phyloP scores from a whole-genome alignment of 2,329 filamentous ascomycete species.

The Aspergillus versicolor region DNA sequence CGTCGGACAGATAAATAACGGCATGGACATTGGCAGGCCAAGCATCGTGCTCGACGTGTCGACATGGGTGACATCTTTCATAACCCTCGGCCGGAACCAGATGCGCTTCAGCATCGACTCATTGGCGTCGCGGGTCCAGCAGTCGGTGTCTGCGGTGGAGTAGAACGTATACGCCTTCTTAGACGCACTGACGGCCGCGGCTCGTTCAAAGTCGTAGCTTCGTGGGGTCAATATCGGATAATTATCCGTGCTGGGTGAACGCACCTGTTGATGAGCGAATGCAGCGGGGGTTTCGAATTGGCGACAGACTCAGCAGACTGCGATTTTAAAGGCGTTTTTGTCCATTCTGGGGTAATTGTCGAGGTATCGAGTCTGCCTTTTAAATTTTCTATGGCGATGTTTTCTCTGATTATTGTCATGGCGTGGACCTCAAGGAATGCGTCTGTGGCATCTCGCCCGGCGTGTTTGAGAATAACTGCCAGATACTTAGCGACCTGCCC shows the following conservation, averaged over 20 bases:
- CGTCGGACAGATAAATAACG: slow-evolving; percentile 78
- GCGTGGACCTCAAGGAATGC: slow-evolving; percentile 55
- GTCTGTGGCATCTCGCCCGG: slow-evolving; percentile 55
- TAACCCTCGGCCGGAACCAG: slow-evolving; percentile 48
- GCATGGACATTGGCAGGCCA: slow-evolving; percentile 68
- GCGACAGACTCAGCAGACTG: slow-evolving; percentile 21
- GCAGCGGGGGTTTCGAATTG: not conserved
- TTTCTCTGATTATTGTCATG: slow-evolving; percentile 25
- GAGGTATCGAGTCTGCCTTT: not conserved
- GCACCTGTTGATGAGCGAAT: slow-evolving; percentile 1
- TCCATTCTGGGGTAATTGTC: slow-evolving; percentile 31
- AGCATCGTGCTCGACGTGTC: slow-evolving; percentile 60
- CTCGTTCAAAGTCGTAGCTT: slow-evolving; percentile 45
- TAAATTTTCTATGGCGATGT: slow-evolving; percentile 26
- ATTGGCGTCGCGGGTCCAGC: slow-evolving; percentile 42
- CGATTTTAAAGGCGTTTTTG: slow-evolving; percentile 18
- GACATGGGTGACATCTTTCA: slow-evolving; percentile 41
- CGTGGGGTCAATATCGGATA: slow-evolving; percentile 45
- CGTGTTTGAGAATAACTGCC: slow-evolving; percentile 69
- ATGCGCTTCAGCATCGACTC: slow-evolving; percentile 41
- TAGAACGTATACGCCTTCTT: slow-evolving; percentile 79
- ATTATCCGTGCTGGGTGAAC: not conserved
- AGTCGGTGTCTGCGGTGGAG: slow-evolving; percentile 46
- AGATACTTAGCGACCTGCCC: slow-evolving; percentile 41
- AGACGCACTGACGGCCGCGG: not conserved